Evolutionary conservation across 177 flowering plant species (phyloP), one percentile per base, ranked within the genome.

Genomic region (Vitis hybrid): DNA sequence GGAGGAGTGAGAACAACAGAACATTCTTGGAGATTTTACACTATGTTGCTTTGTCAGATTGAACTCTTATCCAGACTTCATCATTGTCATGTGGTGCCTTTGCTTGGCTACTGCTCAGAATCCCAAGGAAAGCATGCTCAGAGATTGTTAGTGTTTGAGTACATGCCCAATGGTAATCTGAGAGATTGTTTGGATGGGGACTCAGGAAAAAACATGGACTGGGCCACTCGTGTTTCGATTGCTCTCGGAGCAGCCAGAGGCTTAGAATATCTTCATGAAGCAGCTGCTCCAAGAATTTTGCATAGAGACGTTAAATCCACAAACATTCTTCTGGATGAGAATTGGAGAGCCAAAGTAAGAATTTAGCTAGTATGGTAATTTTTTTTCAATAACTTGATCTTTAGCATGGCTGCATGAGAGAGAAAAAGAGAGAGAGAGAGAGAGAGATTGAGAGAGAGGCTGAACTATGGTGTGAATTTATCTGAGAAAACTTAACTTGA

Each of bases 241-340:
- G 98, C 99, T 50, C 83, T 92, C 60, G 98, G 97, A 78, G 97
- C 98, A 84, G 99, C 99, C 13, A 88, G 88, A 67, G 98, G 99
- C 7, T 82, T 96, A 77, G 99, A 96, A 72, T 96, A 96, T 82
- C 98, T 93, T 61, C 98, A 96, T 78, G 98, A 90, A 80, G 97
- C 97, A 53, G 98, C 98, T 68, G 97, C 97, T 63, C 99, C 99
- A 18, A 86, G 86, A 82, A 90, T 96, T 79, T 78, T 96, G 87
- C 99, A 96, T 68, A 86, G 99, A 80, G 99, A 96, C 77, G 93
- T 96, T 73, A 96, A 96, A 74, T 96, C 99, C 55, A 88, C 97
- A n/a, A 96, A 96, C 73, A 90, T 96, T 80, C 97, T 96, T 63
- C 80, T 96, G 29, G 98, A 96, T 76, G 86, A 85, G n/a, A 89